Conservation (phyloP, 139 green algal species). For the Nannochloris sp. region DNA sequence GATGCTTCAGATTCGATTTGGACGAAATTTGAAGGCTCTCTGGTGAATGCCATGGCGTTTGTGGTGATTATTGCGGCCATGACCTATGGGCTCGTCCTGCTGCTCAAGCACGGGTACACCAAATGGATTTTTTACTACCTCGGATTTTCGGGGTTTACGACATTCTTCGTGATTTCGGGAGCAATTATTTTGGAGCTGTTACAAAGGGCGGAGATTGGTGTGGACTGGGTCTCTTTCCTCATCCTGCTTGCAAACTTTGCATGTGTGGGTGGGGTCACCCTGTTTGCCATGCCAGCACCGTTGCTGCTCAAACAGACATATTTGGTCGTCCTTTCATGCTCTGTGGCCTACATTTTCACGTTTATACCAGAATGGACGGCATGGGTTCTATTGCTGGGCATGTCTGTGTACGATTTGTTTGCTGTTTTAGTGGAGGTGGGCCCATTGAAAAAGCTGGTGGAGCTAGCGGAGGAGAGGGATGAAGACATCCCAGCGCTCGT, state of each 20-base stretch:
- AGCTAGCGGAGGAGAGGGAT: slow-evolving; percentile 79
- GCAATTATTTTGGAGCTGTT: slow-evolving; percentile 44
- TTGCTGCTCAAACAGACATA: slow-evolving; percentile 82
- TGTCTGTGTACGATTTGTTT: slow-evolving; percentile 92
- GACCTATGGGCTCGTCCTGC: slow-evolving; percentile 83
- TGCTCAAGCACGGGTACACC: slow-evolving; percentile 74
- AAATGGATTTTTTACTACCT: slow-evolving; percentile 88
- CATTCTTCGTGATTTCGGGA: slow-evolving; percentile 88
- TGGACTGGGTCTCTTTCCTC: slow-evolving; percentile 75
- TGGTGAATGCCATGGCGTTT: slow-evolving; percentile 91
- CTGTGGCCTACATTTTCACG: slow-evolving; percentile 91
- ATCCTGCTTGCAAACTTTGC: slow-evolving; percentile 90
- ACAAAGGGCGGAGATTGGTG: slow-evolving; percentile 42
- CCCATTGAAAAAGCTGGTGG: slow-evolving; percentile 72
- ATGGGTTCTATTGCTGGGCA: slow-evolving; percentile 85
- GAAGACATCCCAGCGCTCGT: slow-evolving; percentile 89
- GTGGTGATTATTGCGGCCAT: slow-evolving; percentile 68
- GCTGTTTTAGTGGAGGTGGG: slow-evolving; percentile 86
- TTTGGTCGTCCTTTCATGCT: slow-evolving; percentile 70
- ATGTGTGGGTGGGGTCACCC: slow-evolving; percentile 65
- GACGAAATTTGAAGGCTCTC: slow-evolving; percentile 70
- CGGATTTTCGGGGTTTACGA: slow-evolving; percentile 83
- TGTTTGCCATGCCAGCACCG: slow-evolving; percentile 83
- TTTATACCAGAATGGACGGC: slow-evolving; percentile 93
- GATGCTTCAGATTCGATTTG: slow-evolving; percentile 52